Percentiles rank a stretch among this genome's conserved stretches.
Conservation (phyloP, 169 alveolate species). For the Plasmodium malariae region DNA sequence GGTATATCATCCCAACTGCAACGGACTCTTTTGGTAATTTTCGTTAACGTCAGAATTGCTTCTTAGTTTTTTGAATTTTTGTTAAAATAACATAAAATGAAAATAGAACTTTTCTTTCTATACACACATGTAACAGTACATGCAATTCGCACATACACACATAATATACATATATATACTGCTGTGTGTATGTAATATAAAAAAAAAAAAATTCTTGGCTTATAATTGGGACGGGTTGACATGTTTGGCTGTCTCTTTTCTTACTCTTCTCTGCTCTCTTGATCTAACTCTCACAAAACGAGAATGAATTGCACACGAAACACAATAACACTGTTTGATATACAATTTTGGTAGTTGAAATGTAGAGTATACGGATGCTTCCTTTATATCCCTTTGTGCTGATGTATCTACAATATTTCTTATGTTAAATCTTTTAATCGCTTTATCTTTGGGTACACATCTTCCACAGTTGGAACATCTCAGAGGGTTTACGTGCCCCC, state of each 20-base stretch:
- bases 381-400: conserved; percentile 98
- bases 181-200: not conserved
- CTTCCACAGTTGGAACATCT: conserved; percentile 99
- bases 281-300: conserved; percentile 97
- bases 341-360: conserved; percentile 97
- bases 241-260: conserved; percentile 80
- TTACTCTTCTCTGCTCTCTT: conserved; percentile 91
- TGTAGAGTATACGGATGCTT: conserved; percentile 94
- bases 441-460: conserved; percentile 99
- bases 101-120: conserved; percentile 21
- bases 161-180: no score
- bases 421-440: conserved; percentile 98
- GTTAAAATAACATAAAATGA: not conserved
- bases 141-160: not conserved
- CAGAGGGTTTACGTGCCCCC: conserved; percentile 98
- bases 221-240: conserved; percentile 67
- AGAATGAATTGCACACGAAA: conserved; percentile 99
- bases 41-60: not conserved
- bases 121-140: not conserved
- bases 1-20: no score
- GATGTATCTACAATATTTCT: conserved; percentile 99
- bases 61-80: not conserved
- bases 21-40: not conserved
- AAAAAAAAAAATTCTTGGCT: not conserved
- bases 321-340: conserved; percentile 99